Percentiles rank a stretch among this genome's conserved stretches.
These are phyloP conservation scores for Aspergillus sp. DNA, from an alignment of 2,329 filamentous ascomycete species.

Conservation along the genomic window DNA sequence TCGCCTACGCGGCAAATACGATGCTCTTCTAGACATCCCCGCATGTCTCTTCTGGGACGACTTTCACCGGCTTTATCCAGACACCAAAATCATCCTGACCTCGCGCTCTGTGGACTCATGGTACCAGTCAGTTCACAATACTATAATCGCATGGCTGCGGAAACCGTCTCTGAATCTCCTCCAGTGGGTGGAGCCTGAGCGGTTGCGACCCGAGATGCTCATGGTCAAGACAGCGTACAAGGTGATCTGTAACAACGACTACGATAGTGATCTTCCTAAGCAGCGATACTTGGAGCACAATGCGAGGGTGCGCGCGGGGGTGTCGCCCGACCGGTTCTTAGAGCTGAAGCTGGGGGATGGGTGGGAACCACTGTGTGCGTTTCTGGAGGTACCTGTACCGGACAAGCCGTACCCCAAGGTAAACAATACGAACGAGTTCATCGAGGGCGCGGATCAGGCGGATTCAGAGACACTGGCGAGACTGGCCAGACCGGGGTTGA, in stretches of 20 bases:
- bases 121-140: conserved; percentile 13
- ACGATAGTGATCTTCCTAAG: conserved; percentile 12
- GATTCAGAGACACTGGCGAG: too few species aligned
- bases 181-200: conserved; percentile 6
- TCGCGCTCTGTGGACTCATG: conserved; percentile 25
- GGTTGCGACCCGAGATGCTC: conserved; percentile 15
- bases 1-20: conserved; percentile 21
- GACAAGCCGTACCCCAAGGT: conserved; percentile 27
- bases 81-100: conserved; percentile 30
- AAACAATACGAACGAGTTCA: conserved; percentile 21
- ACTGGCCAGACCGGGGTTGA: too few species aligned
- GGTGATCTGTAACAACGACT: conserved; percentile 2
- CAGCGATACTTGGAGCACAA: conserved; percentile 14
- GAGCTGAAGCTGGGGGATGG: conserved; percentile 31
- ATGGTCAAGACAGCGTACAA: conserved; percentile 5
- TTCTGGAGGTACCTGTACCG: conserved; percentile 33
- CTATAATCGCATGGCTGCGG: conserved; percentile 9
- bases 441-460: conserved; percentile 1
- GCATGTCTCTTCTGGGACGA: conserved; percentile 30
- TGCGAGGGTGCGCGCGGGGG: conserved; percentile 10
- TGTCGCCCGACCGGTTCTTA: conserved; percentile 18
- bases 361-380: conserved; percentile 42
- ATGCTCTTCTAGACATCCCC: conserved; percentile 23
- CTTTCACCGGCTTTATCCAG: conserved; percentile 29
- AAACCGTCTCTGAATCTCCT: conserved; percentile 7